phyloP scores from a whole-genome alignment of 768 basidiomycete species.

The Auriscalpium vulgare region DNA sequence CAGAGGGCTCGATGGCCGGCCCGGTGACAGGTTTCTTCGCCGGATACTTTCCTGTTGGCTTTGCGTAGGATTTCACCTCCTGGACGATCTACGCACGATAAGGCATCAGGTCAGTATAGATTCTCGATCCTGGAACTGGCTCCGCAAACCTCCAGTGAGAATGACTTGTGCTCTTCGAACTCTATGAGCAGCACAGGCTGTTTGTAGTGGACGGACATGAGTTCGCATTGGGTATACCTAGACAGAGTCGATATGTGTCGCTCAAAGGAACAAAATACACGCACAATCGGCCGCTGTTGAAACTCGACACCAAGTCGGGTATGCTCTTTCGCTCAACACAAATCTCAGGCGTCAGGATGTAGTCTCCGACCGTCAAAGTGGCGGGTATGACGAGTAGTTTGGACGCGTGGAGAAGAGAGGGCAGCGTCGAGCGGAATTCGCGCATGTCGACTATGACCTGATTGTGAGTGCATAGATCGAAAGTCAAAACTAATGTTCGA shows the following conservation, averaged over 20 bases:
- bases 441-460: slow-evolving; percentile 96
- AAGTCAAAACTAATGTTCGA: neutral
- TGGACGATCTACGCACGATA: slow-evolving; percentile 41
- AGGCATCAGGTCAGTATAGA: neutral
- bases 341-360: slow-evolving; percentile 90
- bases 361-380: slow-evolving; percentile 92
- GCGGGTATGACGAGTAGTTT: slow-evolving; percentile 78
- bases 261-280: slow-evolving; percentile 23
- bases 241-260: neutral
- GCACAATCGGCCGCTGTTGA: slow-evolving; percentile 89
- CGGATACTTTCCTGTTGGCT: slow-evolving; percentile 50
- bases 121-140: neutral
- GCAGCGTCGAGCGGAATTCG: slow-evolving; percentile 90
- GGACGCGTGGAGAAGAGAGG: slow-evolving; percentile 81
- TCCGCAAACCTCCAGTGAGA: slow-evolving; percentile 69
- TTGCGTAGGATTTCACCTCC: slow-evolving; percentile 62
- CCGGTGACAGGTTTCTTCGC: slow-evolving; percentile 37
- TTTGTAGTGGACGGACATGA: slow-evolving; percentile 96
- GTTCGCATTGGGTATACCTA: slow-evolving; percentile 94
- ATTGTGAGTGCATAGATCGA: neutral
- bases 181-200: slow-evolving; percentile 90
- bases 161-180: slow-evolving; percentile 95
- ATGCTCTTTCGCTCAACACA: slow-evolving; percentile 95
- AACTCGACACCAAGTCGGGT: slow-evolving; percentile 86
- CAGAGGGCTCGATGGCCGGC: slow-evolving; percentile 26